Base-by-base conservation (phyloP, 192 early-diverging fungal species). In the Coemansia sp. region DNA sequence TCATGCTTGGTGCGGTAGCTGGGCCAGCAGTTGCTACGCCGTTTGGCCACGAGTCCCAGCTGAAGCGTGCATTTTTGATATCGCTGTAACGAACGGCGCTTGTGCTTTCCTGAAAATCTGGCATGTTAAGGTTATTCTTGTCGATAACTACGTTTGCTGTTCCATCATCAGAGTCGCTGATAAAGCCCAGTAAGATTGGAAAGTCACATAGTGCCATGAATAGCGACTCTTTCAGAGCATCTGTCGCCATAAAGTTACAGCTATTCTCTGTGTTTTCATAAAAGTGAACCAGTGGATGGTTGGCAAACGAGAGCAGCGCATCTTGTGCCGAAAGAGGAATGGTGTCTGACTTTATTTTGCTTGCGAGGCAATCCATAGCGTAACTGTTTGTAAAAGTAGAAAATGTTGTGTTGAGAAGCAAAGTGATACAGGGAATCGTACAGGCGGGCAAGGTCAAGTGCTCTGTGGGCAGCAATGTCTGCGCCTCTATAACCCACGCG, bases 221-320 rank as follows among this genome's bases (percentile, higher is more conserved):
- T 6, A 80, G 32, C 14, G 77, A 45, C 9, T 45, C 31, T 18
- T 49, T 47, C 21, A 80, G 32, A 19, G 42, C 43, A 10, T 25
- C 33, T 2, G 66, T 38, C 2, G 65, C 51, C 77, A 80, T 80
- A 27, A 80, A 80, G 5, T 38, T 16, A 16, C 35, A 16, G 12
- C 35, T 0, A 38, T 12, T 7, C 6, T 45, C 19, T 25, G 14
- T 58, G 48, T 72, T 79, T 48, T 61, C 65, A n/a, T 53, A 79
- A 29, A 79, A 79, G 53, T 71, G 65, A 3, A 79, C 64, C 2
- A 69, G 46, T 5, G 76, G 76, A 42, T 71, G 70, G 66, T 79
- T 79, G 21, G 50, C 55, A 29, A 69, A 47, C 24, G 61, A 72
- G 8, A 69, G 50, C 38, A 76, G 43, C 5, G 62, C 63, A 42